A percentile compares a stretch with the other conserved stretches of the same genome.
Evolutionary conservation across 2,329 filamentous ascomycete genomes (phyloP).

Genomic region (Chaetomium sp.): DNA sequence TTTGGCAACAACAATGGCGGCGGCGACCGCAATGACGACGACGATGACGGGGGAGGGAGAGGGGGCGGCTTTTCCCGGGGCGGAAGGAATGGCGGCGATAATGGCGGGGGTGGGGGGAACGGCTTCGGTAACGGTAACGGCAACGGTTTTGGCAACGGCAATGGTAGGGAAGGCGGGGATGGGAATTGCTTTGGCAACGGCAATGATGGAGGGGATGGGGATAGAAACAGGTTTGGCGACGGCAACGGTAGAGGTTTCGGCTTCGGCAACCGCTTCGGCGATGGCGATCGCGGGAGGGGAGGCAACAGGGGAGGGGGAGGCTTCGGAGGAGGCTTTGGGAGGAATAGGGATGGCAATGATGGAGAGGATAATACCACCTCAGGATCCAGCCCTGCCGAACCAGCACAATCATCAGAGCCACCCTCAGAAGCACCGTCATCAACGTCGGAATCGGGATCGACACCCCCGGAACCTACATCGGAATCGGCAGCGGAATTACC

Average conservation of each 20-base stretch:
- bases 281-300: slow-evolving; percentile 6
- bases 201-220: not conserved
- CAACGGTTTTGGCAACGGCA: not conserved
- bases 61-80: not conserved
- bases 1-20: slow-evolving; percentile 17
- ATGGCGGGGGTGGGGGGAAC: slow-evolving; percentile 11
- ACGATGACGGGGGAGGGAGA: not conserved
- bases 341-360: slow-evolving; percentile 22
- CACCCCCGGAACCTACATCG: slow-evolving; percentile 10
- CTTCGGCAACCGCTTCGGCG: slow-evolving; percentile 4
- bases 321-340: slow-evolving; percentile 2
- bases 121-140: not conserved
- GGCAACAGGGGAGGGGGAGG: not conserved
- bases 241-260: not conserved
- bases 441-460: not conserved
- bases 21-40: not conserved
- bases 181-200: not conserved
- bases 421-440: not conserved
- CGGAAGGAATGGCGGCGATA: slow-evolving; percentile 11
- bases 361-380: slow-evolving; percentile 16
- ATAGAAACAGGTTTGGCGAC: not conserved
- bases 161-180: not conserved
- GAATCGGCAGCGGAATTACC: not conserved
- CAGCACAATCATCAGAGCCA: not conserved
- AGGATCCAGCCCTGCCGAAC: slow-evolving; percentile 5